These are phyloP conservation scores for Triticum timopheevii DNA, from an alignment of 176 grass and related monocot species.

Conservation along the genomic window DNA sequence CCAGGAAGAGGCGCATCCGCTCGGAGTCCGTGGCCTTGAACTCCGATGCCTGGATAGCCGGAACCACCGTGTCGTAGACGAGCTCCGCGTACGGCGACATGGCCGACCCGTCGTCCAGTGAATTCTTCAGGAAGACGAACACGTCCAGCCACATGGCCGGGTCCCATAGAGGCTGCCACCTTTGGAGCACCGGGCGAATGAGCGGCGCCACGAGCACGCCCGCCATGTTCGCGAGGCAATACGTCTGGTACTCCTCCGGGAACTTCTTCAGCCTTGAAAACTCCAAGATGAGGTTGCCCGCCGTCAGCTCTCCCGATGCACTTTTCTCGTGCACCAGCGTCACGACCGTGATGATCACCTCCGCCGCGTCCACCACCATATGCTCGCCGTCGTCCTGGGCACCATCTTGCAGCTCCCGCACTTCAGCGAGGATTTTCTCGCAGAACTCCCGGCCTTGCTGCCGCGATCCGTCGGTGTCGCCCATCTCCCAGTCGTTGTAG, in stretches of 20 bases:
- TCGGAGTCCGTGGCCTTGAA: conserved; percentile 51
- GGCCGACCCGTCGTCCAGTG: conserved; percentile 41
- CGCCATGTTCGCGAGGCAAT: conserved; percentile 36
- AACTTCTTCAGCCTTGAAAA: conserved; percentile 42
- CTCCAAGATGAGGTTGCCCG: conserved; percentile 30
- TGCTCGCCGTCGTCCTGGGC: background rate
- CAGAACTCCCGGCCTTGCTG: conserved; percentile 1
- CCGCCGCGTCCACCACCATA: background rate
- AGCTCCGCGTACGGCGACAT: conserved; percentile 59
- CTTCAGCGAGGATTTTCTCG: background rate
- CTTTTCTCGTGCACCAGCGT: conserved; percentile 6
- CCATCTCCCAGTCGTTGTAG: background rate
- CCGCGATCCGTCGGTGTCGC: background rate
- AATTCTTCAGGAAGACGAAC: conserved; percentile 32
- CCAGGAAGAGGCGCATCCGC: conserved; percentile 57
- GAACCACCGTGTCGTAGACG: conserved; percentile 48
- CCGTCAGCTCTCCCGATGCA: conserved; percentile 34
- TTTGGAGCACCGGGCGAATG: conserved; percentile 42
- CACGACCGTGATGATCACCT: background rate
- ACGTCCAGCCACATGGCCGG: conserved; percentile 39
- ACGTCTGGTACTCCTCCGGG: conserved; percentile 43
- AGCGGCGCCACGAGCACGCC: conserved; percentile 36
- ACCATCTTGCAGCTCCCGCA: background rate
- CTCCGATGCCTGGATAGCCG: conserved; percentile 19
- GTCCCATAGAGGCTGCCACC: conserved; percentile 56